Conservation (phyloP, 139 green algal species). For the Closterium sp. region DNA sequence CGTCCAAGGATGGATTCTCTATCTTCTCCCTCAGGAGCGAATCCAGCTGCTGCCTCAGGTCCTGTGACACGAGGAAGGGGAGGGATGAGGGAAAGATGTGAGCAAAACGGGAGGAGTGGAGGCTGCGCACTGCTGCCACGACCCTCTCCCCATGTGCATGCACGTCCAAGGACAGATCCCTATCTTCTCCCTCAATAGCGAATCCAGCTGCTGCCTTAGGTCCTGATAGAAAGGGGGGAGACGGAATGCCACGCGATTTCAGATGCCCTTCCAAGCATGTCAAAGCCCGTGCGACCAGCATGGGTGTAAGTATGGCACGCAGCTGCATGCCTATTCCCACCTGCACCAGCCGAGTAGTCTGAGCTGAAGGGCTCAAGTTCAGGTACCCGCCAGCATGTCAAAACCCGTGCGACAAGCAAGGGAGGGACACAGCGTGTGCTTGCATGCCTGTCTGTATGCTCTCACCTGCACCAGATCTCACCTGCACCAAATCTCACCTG, state of each 20-base stretch:
- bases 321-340: too few species aligned
- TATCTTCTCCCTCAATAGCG: constrained; percentile 22
- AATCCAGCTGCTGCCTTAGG: constrained; percentile 8
- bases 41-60: constrained; percentile 23
- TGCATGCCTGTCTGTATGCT: too few species aligned
- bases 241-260: too few species aligned
- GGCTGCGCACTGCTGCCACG: constrained; percentile 10
- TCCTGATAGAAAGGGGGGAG: not conserved
- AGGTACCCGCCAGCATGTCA: constrained; percentile 39
- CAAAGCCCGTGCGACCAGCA: constrained; percentile 4
- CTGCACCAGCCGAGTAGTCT: constrained; percentile 19
- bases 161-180: constrained; percentile 6
- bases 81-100: not conserved
- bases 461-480: too few species aligned
- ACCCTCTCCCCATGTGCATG: not conserved
- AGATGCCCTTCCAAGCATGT: constrained; percentile 7
- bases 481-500: not conserved
- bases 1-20: constrained; percentile 3
- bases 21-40: not conserved
- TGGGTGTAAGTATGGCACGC: too few species aligned
- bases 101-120: not conserved
- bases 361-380: not conserved
- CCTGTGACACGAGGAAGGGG: not conserved
- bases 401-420: not conserved
- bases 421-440: too few species aligned